Percentiles rank a stretch among this genome's conserved stretches.
Conservation (phyloP, 495 filamentous ascomycete genomes). For the Hypoxylon fuscum region DNA sequence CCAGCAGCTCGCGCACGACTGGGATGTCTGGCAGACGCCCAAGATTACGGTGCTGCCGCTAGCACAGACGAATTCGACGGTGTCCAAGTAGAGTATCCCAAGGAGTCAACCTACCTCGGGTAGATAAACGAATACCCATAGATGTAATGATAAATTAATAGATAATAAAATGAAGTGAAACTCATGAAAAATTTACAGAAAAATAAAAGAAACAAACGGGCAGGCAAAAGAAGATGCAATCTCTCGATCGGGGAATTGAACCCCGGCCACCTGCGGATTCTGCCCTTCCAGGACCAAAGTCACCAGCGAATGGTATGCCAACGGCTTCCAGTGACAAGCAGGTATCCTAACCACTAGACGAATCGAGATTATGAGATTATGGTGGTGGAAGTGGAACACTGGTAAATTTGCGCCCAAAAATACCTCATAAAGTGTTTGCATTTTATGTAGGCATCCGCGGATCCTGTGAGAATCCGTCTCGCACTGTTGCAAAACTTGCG, state of each 20-base stretch:
- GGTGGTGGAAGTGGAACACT: too few species aligned
- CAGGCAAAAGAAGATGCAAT: background rate
- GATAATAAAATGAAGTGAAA: background rate
- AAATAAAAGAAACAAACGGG: conserved; percentile 3
- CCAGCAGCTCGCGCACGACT: conserved; percentile 26
- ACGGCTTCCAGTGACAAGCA: conserved; percentile 34
- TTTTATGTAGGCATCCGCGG: too few species aligned
- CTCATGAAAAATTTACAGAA: background rate
- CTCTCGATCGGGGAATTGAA: conserved; percentile 54
- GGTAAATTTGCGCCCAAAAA: too few species aligned
- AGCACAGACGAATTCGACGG: background rate
- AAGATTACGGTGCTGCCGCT: conserved; percentile 21
- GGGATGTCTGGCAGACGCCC: conserved; percentile 32
- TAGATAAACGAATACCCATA: too few species aligned
- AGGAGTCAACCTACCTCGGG: too few species aligned
- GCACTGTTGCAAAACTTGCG: too few species aligned
- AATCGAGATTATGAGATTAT: conserved; percentile 22
- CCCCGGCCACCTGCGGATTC: conserved; percentile 49
- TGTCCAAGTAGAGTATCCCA: background rate
- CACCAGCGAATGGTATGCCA: too few species aligned
- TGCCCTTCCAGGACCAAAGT: too few species aligned
- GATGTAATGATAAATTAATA: background rate
- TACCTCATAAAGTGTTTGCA: too few species aligned
- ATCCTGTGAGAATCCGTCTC: too few species aligned
- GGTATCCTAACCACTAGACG: conserved; percentile 39